These are phyloP conservation scores for Akanthomyces uredinophilus DNA, from an alignment of 2,329 filamentous ascomycete genomes.

Conservation along the genomic window DNA sequence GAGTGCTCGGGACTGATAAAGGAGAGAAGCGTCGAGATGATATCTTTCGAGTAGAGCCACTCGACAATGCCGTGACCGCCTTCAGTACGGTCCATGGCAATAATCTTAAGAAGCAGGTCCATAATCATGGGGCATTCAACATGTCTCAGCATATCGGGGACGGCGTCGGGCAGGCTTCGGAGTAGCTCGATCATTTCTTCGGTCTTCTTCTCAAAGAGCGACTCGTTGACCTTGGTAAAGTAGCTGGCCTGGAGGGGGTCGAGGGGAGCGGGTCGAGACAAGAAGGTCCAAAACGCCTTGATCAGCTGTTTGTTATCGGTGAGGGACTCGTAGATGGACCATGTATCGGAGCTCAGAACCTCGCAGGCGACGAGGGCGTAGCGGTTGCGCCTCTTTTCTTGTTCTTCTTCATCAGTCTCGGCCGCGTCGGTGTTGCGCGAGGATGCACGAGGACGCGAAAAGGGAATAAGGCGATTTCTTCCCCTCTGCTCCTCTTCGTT, in stretches of 20 bases:
- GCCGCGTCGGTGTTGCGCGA: constrained; percentile 44
- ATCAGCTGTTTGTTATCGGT: constrained; percentile 78
- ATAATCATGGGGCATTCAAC: constrained; percentile 98
- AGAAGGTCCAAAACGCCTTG: constrained; percentile 83
- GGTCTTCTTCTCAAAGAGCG: constrained; percentile 95
- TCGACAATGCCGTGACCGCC: constrained; percentile 90
- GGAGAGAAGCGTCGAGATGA: constrained; percentile 81
- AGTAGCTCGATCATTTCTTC: constrained; percentile 93
- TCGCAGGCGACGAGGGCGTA: constrained; percentile 93
- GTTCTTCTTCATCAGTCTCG: constrained; percentile 61
- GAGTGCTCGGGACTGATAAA: constrained; percentile 81
- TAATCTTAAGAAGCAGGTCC: constrained; percentile 94
- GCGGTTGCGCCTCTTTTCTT: constrained; percentile 85
- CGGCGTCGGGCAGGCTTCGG: constrained; percentile 74
- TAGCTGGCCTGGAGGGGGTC: constrained; percentile 94
- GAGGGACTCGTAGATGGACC: constrained; percentile 91
- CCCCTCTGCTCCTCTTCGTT: constrained; percentile 46
- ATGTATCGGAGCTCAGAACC: constrained; percentile 90
- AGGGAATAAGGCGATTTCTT: constrained; percentile 39
- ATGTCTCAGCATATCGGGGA: constrained; percentile 82
- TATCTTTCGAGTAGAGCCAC: constrained; percentile 87
- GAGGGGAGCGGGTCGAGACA: constrained; percentile 76
- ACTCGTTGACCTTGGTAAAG: constrained; percentile 98
- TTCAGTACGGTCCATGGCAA: constrained; percentile 89
- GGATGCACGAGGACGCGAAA: constrained; percentile 48